Percentiles rank a stretch among this genome's conserved stretches.
phyloP scores from a whole-genome alignment of 345 rosid genomes.

The Aquilaria malaccensis region DNA sequence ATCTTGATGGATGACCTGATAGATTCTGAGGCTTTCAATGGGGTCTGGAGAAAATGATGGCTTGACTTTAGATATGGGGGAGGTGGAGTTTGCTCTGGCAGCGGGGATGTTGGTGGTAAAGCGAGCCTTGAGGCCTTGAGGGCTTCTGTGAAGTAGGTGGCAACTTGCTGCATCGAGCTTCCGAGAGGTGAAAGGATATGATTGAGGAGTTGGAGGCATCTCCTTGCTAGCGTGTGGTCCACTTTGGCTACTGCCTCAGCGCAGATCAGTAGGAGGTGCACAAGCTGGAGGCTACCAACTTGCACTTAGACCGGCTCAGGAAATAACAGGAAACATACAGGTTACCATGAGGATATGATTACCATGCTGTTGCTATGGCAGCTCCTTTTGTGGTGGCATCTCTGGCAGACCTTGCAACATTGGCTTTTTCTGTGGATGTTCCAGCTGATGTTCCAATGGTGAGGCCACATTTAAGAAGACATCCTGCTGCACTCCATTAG shows the following conservation, averaged over 20 bases:
- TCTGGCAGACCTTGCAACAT: too few relatives aligned
- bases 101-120: slow-evolving; percentile 14
- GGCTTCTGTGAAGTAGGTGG: slow-evolving; percentile 61
- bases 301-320: too few relatives aligned
- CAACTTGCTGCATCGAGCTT: slow-evolving; percentile 62
- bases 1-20: slow-evolving; percentile 58
- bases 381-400: too few relatives aligned
- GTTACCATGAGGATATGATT: too few relatives aligned
- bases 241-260: slow-evolving; percentile 62
- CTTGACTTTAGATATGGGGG: slow-evolving; percentile 22
- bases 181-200: slow-evolving; percentile 50
- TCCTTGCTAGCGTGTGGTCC: slow-evolving; percentile 52
- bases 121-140: slow-evolving; percentile 47
- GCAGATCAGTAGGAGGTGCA: slow-evolving; percentile 62
- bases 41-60: slow-evolving; percentile 40
- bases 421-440: too few relatives aligned
- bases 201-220: slow-evolving; percentile 49
- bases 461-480: too few relatives aligned
- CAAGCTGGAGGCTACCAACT: slow-evolving; percentile 48
- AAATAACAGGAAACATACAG: too few relatives aligned
- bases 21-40: slow-evolving; percentile 44
- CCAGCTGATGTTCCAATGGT: too few relatives aligned
- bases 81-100: slow-evolving; percentile 7
- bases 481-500: too few relatives aligned
- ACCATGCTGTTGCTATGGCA: too few relatives aligned